Percentiles rank a stretch among this genome's conserved stretches.
Evolutionary conservation across 2,329 filamentous ascomycete genomes (phyloP).

Genomic region (Lachnellula hyalina): DNA sequence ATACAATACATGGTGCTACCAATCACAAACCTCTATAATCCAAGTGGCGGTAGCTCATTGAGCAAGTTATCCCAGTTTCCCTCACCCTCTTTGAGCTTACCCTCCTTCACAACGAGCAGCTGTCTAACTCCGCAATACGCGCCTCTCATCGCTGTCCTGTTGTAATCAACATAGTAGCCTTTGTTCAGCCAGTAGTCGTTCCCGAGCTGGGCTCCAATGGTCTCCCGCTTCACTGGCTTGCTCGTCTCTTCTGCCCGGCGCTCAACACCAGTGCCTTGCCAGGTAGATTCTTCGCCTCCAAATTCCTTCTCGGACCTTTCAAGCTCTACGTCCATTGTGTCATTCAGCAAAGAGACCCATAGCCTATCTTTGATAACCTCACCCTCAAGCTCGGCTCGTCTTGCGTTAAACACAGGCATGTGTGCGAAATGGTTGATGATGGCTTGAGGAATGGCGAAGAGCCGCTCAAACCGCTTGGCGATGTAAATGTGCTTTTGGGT

Average conservation of each 20-base stretch:
- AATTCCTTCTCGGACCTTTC: conserved; percentile 11
- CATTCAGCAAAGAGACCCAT: conserved; percentile 36
- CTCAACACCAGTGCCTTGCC: neutral
- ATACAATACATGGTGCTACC: neutral
- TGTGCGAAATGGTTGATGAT: conserved; percentile 51
- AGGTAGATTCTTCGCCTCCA: conserved; percentile 19
- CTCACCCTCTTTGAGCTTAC: conserved; percentile 21
- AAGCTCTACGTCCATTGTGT: conserved; percentile 26
- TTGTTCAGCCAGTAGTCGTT: conserved; percentile 24
- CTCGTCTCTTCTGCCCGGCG: neutral
- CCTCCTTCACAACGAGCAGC: conserved; percentile 41
- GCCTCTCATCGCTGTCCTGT: conserved; percentile 43
- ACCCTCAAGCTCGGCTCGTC: conserved; percentile 54
- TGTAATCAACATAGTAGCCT: conserved; percentile 38
- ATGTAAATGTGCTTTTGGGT: conserved; percentile 49
- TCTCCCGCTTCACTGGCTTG: conserved; percentile 15
- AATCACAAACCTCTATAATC: neutral
- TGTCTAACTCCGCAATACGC: conserved; percentile 52
- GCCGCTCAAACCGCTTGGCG: conserved; percentile 58
- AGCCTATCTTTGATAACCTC: conserved; percentile 46
- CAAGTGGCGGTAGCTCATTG: conserved; percentile 25
- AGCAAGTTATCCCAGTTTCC: conserved; percentile 31
- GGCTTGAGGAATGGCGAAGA: conserved; percentile 55
- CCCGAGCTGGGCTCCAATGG: conserved; percentile 16
- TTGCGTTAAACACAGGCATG: conserved; percentile 55